Conservation (phyloP, 176 grass and related monocot genomes). For the Calamus simplicifolius region DNA sequence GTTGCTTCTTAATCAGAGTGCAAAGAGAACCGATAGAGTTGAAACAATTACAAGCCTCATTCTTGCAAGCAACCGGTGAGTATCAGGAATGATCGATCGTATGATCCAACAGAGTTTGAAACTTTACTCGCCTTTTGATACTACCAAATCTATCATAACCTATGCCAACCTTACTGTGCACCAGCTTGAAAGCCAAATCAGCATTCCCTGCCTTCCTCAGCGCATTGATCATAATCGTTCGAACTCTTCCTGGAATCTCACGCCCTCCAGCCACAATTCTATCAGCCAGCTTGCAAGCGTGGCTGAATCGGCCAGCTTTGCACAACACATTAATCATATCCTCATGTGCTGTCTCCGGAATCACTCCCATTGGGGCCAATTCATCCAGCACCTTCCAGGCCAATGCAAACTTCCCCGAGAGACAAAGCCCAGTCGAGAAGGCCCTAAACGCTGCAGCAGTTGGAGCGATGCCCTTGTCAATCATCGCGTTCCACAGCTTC, state of each 20-base stretch:
- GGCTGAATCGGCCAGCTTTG: slow-evolving; percentile 70
- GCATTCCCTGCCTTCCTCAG: slow-evolving; percentile 86
- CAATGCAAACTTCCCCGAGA: slow-evolving; percentile 80
- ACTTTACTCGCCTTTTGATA: slow-evolving; percentile 84
- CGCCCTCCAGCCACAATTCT: slow-evolving; percentile 70
- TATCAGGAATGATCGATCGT: neutral
- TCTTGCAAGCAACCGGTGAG: too few relatives aligned
- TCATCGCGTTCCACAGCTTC: slow-evolving; percentile 77
- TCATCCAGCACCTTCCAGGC: slow-evolving; percentile 86
- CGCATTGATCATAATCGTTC: slow-evolving; percentile 87
- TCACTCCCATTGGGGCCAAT: slow-evolving; percentile 72
- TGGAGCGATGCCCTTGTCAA: slow-evolving; percentile 79
- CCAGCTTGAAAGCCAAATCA: slow-evolving; percentile 66
- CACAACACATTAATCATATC: slow-evolving; percentile 91
- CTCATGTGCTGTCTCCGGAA: slow-evolving; percentile 73
- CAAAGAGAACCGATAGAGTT: too few relatives aligned
- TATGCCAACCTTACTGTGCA: slow-evolving; percentile 90
- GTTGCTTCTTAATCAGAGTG: too few relatives aligned
- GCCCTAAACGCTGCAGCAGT: slow-evolving; percentile 61
- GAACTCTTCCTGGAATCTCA: slow-evolving; percentile 73
- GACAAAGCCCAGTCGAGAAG: slow-evolving; percentile 65
- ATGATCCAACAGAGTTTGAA: slow-evolving; percentile 51
- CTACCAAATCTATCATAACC: slow-evolving; percentile 90
- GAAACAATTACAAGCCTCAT: too few relatives aligned
- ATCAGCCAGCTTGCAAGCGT: slow-evolving; percentile 90